phyloP scores from a whole-genome alignment of 176 grass and related monocot genomes.

The Phragmites australis region DNA sequence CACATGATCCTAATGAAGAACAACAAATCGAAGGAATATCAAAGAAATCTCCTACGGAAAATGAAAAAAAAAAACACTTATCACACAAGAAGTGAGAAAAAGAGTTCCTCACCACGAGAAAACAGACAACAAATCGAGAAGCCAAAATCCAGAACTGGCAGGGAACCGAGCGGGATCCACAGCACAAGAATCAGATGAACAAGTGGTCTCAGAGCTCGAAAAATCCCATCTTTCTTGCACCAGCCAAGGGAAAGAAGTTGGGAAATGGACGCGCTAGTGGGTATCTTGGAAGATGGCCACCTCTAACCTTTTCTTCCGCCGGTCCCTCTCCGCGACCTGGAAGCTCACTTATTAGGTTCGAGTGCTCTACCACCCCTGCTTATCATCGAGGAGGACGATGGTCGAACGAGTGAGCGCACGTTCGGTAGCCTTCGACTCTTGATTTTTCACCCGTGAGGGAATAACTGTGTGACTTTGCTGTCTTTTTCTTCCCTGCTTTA shows the following conservation, averaged over 20 bases:
- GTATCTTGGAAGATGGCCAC: slow-evolving; percentile 41
- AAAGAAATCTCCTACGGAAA: neutral
- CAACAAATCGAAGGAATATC: neutral
- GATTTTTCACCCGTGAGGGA: slow-evolving; percentile 21
- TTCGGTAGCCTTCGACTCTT: slow-evolving; percentile 25
- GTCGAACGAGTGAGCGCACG: slow-evolving; percentile 5
- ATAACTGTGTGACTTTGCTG: slow-evolving; percentile 34
- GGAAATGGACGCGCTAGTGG: neutral
- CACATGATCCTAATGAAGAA: slow-evolving; percentile 2
- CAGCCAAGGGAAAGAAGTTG: neutral
- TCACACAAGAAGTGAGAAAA: neutral
- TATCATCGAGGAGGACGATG: slow-evolving; percentile 26
- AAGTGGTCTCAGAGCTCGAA: neutral
- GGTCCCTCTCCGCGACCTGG: slow-evolving; percentile 26
- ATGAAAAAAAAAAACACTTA: too few relatives aligned
- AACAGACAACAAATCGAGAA: neutral
- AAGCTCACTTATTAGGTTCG: slow-evolving; percentile 34
- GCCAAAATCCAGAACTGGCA: neutral
- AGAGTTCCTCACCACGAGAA: slow-evolving; percentile 33
- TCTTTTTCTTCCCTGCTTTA: neutral
- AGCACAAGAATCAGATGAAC: slow-evolving; percentile 27
- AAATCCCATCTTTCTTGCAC: slow-evolving; percentile 34
- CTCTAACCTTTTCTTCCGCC: slow-evolving; percentile 16
- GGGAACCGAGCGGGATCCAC: neutral
- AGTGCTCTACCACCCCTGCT: slow-evolving; percentile 28